These are phyloP conservation scores for Blastobotrys serpentis DNA, from an alignment of 1,139 yeast species.

Conservation along the genomic window DNA sequence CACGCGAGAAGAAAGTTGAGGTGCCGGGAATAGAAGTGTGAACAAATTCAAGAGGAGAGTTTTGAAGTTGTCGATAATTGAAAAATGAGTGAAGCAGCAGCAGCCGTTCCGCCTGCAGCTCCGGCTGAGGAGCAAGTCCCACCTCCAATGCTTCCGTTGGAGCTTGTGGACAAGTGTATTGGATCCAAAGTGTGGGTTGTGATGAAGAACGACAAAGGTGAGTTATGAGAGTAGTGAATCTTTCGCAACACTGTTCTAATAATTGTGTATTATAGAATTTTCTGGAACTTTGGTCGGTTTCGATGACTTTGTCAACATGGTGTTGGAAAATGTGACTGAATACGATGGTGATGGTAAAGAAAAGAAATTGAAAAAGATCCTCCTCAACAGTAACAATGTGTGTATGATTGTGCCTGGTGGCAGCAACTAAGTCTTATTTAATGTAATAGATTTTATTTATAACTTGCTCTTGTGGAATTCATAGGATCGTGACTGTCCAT, in stretches of 20 bases:
- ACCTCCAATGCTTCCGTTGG: constrained; percentile 59
- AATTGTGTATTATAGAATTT: constrained; percentile 58
- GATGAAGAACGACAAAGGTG: constrained; percentile 45
- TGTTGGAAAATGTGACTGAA: constrained; percentile 79
- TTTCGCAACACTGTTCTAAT: too few relatives aligned
- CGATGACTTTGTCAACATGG: constrained; percentile 94
- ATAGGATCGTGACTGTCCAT: too few relatives aligned
- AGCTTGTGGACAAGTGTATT: constrained; percentile 82
- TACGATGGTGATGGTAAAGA: constrained; percentile 45
- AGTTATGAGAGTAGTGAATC: too few relatives aligned
- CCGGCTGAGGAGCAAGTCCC: constrained; percentile 22
- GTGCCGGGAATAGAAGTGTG: too few relatives aligned
- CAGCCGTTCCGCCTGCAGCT: constrained; percentile 11
- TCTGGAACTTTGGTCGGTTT: constrained; percentile 85
- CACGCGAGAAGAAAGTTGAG: too few relatives aligned
- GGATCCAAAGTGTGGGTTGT: constrained; percentile 79
- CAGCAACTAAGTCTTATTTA: background rate
- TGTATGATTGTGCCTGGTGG: constrained; percentile 58
- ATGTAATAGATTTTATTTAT: background rate
- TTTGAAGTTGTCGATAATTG: background rate
- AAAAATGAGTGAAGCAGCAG: constrained; percentile 2
- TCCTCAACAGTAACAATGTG: constrained; percentile 84
- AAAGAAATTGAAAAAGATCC: constrained; percentile 58
- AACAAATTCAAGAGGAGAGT: background rate
- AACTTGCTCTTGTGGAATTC: too few relatives aligned